Evolutionary conservation across 2,329 filamentous ascomycete species (phyloP), one percentile per base, ranked within the genome.

Genomic region (Rhynchosporium graminicola): DNA sequence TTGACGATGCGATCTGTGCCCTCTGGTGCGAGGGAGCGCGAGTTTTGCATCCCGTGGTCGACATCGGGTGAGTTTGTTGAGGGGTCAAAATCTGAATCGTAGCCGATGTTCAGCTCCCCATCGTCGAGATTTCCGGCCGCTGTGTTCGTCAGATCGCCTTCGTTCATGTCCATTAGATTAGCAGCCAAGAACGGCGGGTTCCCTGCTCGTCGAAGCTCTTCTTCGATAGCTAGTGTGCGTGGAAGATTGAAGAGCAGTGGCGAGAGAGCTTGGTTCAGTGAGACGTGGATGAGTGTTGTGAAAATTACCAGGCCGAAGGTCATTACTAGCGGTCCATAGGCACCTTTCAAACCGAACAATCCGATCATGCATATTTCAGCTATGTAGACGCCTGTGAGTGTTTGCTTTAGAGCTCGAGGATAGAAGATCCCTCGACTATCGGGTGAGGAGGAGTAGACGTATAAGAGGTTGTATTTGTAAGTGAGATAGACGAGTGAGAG

Each of bases 361-460:
- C 86, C 86, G 64, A 88, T 82, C 46, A 89, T 74, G 70, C 85
- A 87, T 42, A 86, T 75, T 64, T 87, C 82, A 1, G 83, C 79
- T 42, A 89, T 77, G 71, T 90, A 89, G 63, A 87, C 77, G 45
- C 87, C 86, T 8, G 84, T 83, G 15, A 87, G 81, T 33, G 86
- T 78, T 46, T 89, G 86, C 69, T 87, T 83, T 40, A 89, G 76
- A 7, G 83, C 86, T 38, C 84, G 83, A 3, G 84, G 81, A 70
- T 88, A 89, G 68, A 81, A 77, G n/a, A 85, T 80, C 36, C 87
- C 87, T 71, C 88, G 86, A 20, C 84, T 87, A 69, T 89, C 86
- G 63, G 87, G 82, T 59, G 82, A 77, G 8, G 82, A 79, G 64
- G 86, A 83, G 57, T 82, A 83, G 33, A 88, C 84, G 73, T 84